Evolutionary conservation across 2,329 filamentous ascomycete species (phyloP).

Genomic region (Diplodia seriata): DNA sequence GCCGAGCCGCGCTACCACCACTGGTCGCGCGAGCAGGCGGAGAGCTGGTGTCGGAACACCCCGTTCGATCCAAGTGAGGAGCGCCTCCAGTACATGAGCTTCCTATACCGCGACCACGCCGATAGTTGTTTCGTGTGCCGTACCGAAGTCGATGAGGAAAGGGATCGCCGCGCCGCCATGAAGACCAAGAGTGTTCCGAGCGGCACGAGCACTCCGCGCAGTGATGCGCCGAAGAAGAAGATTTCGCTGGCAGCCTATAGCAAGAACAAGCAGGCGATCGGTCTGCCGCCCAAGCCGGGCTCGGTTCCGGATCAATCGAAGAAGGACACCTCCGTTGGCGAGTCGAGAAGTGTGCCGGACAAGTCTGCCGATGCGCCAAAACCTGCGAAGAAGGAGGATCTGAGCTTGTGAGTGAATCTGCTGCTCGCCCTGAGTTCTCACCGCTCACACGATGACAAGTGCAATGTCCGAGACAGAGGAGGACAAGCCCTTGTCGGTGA

Average conservation of each 20-base stretch:
- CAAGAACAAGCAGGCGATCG: conserved; percentile 60
- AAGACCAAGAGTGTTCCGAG: conserved; percentile 38
- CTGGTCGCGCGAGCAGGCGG: conserved; percentile 49
- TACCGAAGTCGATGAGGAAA: conserved; percentile 62
- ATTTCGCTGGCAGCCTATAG: conserved; percentile 66
- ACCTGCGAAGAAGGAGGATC: conserved; percentile 1
- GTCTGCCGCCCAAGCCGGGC: conserved; percentile 33
- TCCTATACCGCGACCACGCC: conserved; percentile 63
- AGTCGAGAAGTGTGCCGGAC: conserved; percentile 16
- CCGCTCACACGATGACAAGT: conserved; percentile 17
- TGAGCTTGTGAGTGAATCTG: conserved; percentile 15
- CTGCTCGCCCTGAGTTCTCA: not conserved
- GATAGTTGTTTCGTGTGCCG: conserved; percentile 57
- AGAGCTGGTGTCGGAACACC: conserved; percentile 54
- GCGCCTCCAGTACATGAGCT: conserved; percentile 68
- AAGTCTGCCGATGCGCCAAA: conserved; percentile 24
- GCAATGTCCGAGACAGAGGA: conserved; percentile 24
- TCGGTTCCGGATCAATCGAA: conserved; percentile 9
- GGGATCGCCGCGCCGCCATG: conserved; percentile 53
- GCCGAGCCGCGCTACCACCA: conserved; percentile 53
- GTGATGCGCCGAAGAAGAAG: conserved; percentile 62
- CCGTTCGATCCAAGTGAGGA: conserved; percentile 64
- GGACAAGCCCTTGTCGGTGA: conserved; percentile 28
- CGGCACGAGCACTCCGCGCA: conserved; percentile 48
- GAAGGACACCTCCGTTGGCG: conserved; percentile 14